phyloP scores from a whole-genome alignment of 148 eudicot species.

The Polygonum aviculare region DNA sequence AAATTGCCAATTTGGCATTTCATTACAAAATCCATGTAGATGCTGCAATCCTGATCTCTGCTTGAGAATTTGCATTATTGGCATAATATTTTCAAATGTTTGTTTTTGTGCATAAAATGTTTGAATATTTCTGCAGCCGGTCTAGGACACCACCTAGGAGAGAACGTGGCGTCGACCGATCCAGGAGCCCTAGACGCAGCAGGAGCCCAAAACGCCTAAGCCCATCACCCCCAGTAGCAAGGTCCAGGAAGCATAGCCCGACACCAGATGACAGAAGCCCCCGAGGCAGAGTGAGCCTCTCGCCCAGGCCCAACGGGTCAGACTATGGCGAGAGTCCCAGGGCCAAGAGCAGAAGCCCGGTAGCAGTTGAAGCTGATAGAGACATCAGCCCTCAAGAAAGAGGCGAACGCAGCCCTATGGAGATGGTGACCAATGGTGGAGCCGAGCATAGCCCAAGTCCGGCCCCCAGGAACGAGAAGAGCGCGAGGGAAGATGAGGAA shows the following conservation, averaged over 20 bases:
- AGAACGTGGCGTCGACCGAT: constrained; percentile 41
- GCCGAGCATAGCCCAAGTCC: constrained; percentile 30
- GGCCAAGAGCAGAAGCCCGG: constrained; percentile 47
- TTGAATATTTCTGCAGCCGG: constrained; percentile 36
- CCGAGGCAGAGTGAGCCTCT: constrained; percentile 31
- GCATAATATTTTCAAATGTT: not conserved
- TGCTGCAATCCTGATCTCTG: not conserved
- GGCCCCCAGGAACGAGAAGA: constrained; percentile 33
- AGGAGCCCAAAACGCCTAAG: constrained; percentile 50
- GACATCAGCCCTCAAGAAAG: constrained; percentile 32
- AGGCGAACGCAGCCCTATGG: constrained; percentile 37
- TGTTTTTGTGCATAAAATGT: not conserved
- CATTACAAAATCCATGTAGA: not conserved
- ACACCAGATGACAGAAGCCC: constrained; percentile 40
- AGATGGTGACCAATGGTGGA: constrained; percentile 41
- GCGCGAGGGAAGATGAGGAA: constrained; percentile 37
- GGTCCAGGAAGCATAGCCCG: constrained; percentile 48
- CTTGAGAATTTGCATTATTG: not conserved
- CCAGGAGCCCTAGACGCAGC: constrained; percentile 48
- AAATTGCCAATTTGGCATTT: too few relatives aligned
- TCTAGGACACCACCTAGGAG: constrained; percentile 65
- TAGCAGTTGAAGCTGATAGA: constrained; percentile 23
- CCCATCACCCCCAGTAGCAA: constrained; percentile 30
- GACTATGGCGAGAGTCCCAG: constrained; percentile 57
- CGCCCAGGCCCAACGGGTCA: constrained; percentile 33